Evolutionary conservation across 306 rosid species (phyloP).

Genomic region (Acmispon strigosus): DNA sequence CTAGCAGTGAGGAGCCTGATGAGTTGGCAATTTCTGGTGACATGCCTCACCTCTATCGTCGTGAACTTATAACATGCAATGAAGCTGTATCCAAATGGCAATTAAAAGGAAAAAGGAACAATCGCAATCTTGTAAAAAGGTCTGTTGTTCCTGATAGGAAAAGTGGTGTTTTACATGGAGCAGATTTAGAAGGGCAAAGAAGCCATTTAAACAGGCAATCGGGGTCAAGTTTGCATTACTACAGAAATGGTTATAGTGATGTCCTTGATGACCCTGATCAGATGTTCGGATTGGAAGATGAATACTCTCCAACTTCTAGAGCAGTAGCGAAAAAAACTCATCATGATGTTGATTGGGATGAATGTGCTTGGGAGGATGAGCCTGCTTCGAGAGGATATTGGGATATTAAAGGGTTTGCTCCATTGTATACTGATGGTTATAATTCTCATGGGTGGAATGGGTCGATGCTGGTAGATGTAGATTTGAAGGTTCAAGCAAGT

Average conservation of each 20-base stretch:
- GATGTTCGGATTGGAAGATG: conserved; percentile 48
- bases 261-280: conserved; percentile 41
- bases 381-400: conserved; percentile 53
- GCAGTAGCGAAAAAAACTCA: conserved; percentile 31
- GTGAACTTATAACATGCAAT: conserved; percentile 43
- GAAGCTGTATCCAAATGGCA: conserved; percentile 97
- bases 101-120: conserved; percentile 88
- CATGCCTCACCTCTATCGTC: conserved; percentile 57
- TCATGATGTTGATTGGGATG: conserved; percentile 60
- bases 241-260: conserved; percentile 32
- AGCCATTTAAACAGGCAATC: conserved; percentile 26
- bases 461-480: conserved; percentile 66
- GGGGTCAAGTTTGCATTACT: conserved; percentile 23
- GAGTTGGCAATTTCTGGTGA: conserved; percentile 62
- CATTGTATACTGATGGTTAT: conserved; percentile 33
- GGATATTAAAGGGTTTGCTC: conserved; percentile 50
- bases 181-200: conserved; percentile 47
- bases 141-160: conserved; percentile 36
- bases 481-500: conserved; percentile 84
- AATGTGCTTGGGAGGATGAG: conserved; percentile 61
- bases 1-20: conserved; percentile 64
- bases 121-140: conserved; percentile 61
- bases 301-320: conserved; percentile 44
- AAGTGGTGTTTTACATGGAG: conserved; percentile 40
- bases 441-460: conserved; percentile 50